Evolutionary conservation across 805 yeast genomes (phyloP).

Genomic region (Wickerhamomyces hampshirensis): DNA sequence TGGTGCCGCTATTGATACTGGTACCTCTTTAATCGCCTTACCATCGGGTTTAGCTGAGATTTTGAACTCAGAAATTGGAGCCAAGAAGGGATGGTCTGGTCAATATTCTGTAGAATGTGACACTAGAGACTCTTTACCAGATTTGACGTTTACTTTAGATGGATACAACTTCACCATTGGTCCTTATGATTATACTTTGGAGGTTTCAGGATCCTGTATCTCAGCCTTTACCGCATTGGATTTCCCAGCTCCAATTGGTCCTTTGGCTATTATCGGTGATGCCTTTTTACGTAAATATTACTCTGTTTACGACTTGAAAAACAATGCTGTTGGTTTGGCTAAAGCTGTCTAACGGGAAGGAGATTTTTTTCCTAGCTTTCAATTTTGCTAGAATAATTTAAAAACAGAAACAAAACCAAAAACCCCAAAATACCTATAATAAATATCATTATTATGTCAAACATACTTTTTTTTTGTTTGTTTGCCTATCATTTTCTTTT

Average conservation of each 20-base stretch:
- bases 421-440: too few species aligned
- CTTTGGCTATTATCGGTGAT: slow-evolving; percentile 93
- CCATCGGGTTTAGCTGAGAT: slow-evolving; percentile 96
- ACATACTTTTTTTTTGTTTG: too few species aligned
- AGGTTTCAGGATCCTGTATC: slow-evolving; percentile 91
- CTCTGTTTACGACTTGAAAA: slow-evolving; percentile 87
- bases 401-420: too few species aligned
- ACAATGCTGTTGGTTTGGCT: slow-evolving; percentile 94
- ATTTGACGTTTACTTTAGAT: slow-evolving; percentile 81
- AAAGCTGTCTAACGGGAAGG: slow-evolving; percentile 43
- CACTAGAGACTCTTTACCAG: slow-evolving; percentile 79
- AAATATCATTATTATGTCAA: too few species aligned
- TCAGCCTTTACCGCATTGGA: slow-evolving; percentile 97
- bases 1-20: slow-evolving; percentile 98
- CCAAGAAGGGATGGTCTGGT: slow-evolving; percentile 95
- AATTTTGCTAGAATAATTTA: not conserved
- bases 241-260: slow-evolving; percentile 95
- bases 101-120: slow-evolving; percentile 93
- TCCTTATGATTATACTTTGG: slow-evolving; percentile 90
- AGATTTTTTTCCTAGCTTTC: not conserved
- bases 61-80: slow-evolving; percentile 93
- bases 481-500: too few species aligned
- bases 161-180: slow-evolving; percentile 90
- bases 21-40: slow-evolving; percentile 92
- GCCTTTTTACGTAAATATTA: slow-evolving; percentile 94